A percentile compares a stretch with the other conserved stretches of the same genome.
Conservation (phyloP, 108 stramenopile genomes). For the Epithemia pelagica region DNA sequence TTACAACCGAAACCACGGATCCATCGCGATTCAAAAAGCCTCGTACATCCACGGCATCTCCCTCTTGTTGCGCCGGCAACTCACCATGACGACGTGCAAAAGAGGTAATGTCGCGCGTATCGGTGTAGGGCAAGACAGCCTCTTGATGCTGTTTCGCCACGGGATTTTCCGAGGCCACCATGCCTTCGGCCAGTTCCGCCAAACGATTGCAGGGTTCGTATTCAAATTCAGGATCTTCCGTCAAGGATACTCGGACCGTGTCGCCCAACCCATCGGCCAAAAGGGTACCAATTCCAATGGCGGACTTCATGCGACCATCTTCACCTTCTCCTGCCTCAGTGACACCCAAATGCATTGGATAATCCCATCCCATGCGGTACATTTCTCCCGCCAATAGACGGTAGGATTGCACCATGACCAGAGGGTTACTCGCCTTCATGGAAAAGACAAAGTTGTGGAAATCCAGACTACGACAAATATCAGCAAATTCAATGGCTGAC, state of each 20-base stretch:
- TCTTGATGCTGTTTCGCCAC: slow-evolving; percentile 54
- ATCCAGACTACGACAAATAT: slow-evolving; percentile 91
- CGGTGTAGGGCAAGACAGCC: slow-evolving; percentile 65
- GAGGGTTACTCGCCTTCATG: slow-evolving; percentile 97
- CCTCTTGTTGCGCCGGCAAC: slow-evolving; percentile 68
- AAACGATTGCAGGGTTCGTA: slow-evolving; percentile 89
- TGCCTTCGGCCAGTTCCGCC: slow-evolving; percentile 70
- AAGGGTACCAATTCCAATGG: slow-evolving; percentile 94
- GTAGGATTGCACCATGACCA: slow-evolving; percentile 96
- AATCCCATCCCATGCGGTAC: slow-evolving; percentile 93
- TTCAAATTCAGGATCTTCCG: slow-evolving; percentile 96
- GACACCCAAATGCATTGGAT: slow-evolving; percentile 95
- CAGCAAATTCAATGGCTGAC: slow-evolving; percentile 93
- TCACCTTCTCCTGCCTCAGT: slow-evolving; percentile 98
- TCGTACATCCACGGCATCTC: slow-evolving; percentile 75
- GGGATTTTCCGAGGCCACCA: slow-evolving; percentile 55
- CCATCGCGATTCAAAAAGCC: slow-evolving; percentile 87
- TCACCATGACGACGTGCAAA: slow-evolving; percentile 61
- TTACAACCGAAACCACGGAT: slow-evolving; percentile 68
- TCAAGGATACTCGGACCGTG: slow-evolving; percentile 93
- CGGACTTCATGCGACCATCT: slow-evolving; percentile 97
- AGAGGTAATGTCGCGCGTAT: slow-evolving; percentile 78
- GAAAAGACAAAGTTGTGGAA: slow-evolving; percentile 98
- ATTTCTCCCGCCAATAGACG: slow-evolving; percentile 88
- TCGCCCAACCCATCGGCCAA: slow-evolving; percentile 95